A percentile compares a stretch with the other conserved stretches of the same genome.
Conservation (phyloP, 176 grass and related monocot genomes). For the Pontederia paniculata region DNA sequence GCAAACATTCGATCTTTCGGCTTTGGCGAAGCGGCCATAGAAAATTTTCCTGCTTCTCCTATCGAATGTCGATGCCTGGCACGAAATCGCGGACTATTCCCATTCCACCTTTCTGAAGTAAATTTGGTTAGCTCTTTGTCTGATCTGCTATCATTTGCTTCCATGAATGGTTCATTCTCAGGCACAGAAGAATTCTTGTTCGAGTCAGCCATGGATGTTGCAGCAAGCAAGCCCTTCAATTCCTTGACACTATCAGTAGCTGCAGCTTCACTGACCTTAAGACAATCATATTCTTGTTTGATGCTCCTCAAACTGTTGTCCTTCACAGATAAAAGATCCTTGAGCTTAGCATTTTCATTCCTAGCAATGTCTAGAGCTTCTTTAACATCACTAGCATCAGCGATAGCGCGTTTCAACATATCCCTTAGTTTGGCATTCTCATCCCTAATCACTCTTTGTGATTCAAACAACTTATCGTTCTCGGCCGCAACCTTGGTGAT, state of each 20-base stretch:
- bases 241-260: conserved; percentile 56
- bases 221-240: conserved; percentile 61
- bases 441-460: conserved; percentile 50
- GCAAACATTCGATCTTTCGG: conserved; percentile 45
- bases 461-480: conserved; percentile 61
- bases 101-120: conserved; percentile 20
- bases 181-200: conserved; percentile 11
- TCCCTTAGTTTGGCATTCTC: conserved; percentile 69
- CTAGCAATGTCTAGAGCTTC: conserved; percentile 64
- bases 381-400: conserved; percentile 53
- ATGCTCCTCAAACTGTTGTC: conserved; percentile 43
- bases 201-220: conserved; percentile 41
- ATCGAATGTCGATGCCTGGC: conserved; percentile 41
- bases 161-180: neutral
- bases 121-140: conserved; percentile 22
- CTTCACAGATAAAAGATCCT: conserved; percentile 58
- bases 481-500: conserved; percentile 46
- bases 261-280: conserved; percentile 71
- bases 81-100: conserved; percentile 23
- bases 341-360: conserved; percentile 58
- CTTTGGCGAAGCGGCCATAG: conserved; percentile 18
- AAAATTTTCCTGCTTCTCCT: conserved; percentile 50
- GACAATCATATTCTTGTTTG: conserved; percentile 66
- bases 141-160: neutral
- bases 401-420: conserved; percentile 69